phyloP scores from a whole-genome alignment of 129 eudicot species.

The Tagetes erecta region DNA sequence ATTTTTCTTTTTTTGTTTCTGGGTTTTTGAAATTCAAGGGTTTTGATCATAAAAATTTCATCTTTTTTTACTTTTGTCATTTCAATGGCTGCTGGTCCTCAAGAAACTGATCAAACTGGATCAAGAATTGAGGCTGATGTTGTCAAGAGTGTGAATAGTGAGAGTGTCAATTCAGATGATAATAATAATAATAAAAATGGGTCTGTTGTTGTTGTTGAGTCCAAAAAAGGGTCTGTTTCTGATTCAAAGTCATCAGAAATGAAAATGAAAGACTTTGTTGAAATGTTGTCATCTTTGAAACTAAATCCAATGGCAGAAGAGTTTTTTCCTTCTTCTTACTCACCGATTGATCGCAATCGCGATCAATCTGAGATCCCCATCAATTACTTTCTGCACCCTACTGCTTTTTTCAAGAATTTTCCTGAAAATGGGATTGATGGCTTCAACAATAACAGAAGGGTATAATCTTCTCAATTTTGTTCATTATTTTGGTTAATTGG shows the following conservation, averaged over 20 bases:
- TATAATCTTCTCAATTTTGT: conserved; percentile 38
- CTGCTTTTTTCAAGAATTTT: conserved; percentile 43
- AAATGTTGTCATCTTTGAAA: conserved; percentile 69
- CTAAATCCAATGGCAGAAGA: conserved; percentile 94
- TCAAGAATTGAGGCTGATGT: conserved; percentile 30
- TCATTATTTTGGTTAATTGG: not conserved
- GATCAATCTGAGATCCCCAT: conserved; percentile 47
- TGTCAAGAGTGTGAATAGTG: conserved; percentile 38
- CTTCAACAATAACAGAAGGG: conserved; percentile 70
- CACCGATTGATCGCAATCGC: conserved; percentile 46
- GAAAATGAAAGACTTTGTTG: conserved; percentile 71
- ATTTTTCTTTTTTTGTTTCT: conserved; percentile 21
- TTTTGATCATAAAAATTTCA: conserved; percentile 28
- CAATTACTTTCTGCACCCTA: conserved; percentile 48
- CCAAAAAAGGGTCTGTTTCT: conserved; percentile 41
- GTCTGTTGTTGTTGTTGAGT: conserved; percentile 10
- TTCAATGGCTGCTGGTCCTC: conserved; percentile 80
- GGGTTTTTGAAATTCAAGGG: conserved; percentile 25
- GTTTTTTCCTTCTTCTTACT: conserved; percentile 75
- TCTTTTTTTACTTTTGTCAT: conserved; percentile 17
- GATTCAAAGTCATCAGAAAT: conserved; percentile 74
- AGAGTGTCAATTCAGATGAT: conserved; percentile 34
- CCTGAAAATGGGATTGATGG: conserved; percentile 51
- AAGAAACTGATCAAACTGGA: conserved; percentile 41
- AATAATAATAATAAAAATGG: conserved; percentile 4